Evolutionary conservation across 106 monocot species (phyloP).

Genomic region (Allium sativum): DNA sequence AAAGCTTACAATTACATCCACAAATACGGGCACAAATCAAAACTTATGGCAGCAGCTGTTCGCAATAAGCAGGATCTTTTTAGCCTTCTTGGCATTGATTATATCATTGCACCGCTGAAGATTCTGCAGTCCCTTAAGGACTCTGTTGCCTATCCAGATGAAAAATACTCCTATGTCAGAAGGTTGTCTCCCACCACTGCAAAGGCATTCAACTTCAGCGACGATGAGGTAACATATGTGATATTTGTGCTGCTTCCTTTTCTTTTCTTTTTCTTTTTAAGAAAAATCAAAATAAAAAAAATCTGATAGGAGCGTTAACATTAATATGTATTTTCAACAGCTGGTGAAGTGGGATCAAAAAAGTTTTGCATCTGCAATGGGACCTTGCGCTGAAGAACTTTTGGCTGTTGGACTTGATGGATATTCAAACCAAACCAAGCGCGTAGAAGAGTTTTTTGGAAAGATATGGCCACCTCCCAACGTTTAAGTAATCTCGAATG

Average conservation of each 20-base stretch:
- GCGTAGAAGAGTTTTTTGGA: constrained; percentile 68
- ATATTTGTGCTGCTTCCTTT: not conserved
- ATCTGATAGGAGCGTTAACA: not conserved
- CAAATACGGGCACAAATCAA: constrained; percentile 82
- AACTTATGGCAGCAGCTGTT: constrained; percentile 94
- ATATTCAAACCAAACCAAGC: constrained; percentile 51
- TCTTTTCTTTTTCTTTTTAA: not conserved
- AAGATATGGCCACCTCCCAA: constrained; percentile 89
- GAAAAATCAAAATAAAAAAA: not conserved
- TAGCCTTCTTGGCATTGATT: constrained; percentile 88
- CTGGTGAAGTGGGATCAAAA: constrained; percentile 74
- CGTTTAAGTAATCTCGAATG: constrained; percentile 29
- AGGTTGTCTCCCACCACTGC: constrained; percentile 57
- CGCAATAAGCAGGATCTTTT: constrained; percentile 96
- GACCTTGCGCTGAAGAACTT: constrained; percentile 75
- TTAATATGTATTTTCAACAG: constrained; percentile 16
- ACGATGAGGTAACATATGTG: constrained; percentile 59
- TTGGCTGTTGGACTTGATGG: constrained; percentile 72
- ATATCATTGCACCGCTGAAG: constrained; percentile 90
- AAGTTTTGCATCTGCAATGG: constrained; percentile 63
- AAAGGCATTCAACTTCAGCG: constrained; percentile 41
- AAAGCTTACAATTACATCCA: constrained; percentile 97
- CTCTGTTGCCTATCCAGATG: constrained; percentile 59
- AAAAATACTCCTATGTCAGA: constrained; percentile 73
- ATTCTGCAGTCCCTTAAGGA: constrained; percentile 86